Evolutionary conservation across 306 rosid species (phyloP).

Genomic region (Prunus kanzakura): DNA sequence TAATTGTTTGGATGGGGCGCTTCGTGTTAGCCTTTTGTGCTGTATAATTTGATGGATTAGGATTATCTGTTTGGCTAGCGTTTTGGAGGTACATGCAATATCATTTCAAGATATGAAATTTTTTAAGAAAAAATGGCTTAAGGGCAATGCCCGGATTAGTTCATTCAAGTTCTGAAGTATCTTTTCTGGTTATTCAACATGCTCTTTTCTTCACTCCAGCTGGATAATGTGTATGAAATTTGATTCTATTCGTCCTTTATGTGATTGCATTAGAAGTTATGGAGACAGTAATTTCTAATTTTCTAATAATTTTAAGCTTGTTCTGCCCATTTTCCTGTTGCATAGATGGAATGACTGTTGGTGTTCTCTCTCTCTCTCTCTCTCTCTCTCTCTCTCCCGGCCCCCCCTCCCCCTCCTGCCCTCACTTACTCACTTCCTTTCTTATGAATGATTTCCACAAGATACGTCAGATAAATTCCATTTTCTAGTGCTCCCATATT

Average conservation of each 20-base stretch:
- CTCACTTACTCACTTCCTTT: neutral
- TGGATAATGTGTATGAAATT: neutral
- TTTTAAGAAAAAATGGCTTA: neutral
- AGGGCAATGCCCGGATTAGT: neutral
- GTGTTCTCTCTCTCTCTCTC: neutral
- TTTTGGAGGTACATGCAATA: neutral
- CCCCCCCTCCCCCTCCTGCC: neutral
- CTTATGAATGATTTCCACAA: neutral
- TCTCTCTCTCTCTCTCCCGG: too few species aligned
- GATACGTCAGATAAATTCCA: neutral
- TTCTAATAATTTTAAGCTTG: neutral
- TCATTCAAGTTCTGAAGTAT: neutral
- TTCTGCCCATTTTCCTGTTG: neutral
- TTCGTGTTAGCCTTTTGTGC: neutral
- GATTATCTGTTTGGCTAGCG: constrained; percentile 4
- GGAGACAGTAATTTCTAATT: neutral
- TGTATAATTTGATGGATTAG: neutral
- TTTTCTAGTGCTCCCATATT: constrained; percentile 1
- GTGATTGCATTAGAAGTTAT: neutral
- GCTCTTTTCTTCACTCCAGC: neutral
- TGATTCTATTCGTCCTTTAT: neutral
- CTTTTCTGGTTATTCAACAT: neutral
- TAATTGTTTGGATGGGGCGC: neutral
- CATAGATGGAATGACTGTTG: neutral
- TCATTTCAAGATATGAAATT: neutral